Base-by-base conservation (phyloP, 208 protist genomes). In the Leishmania gerbilli region DNA sequence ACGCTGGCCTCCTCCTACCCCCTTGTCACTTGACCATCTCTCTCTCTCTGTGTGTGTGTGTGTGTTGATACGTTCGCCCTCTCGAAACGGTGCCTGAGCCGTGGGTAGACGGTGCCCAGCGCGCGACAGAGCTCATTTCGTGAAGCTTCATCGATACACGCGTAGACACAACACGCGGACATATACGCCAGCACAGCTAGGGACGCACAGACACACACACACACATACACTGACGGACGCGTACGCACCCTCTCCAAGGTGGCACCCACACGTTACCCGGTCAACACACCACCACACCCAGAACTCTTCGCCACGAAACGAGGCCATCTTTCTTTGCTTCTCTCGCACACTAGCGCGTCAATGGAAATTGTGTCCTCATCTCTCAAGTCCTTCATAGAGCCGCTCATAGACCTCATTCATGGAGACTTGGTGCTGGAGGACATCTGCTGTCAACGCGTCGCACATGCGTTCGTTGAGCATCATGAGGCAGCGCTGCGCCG, bases 351-450 rank as follows among this genome's bases (percentile, higher is more conserved):
- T 53, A 51, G 45, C 11, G 34, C 34, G 1, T 51, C 34, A 34
- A 82, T 71, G 71, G 55, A 82, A 31, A 60, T 79, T n/a, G 37
- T 64, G 45, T 62, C 82, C 40, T 62, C 34, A 4, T 21, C 74
- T 13, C 47, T 74, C 9, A 51, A 64, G 51, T 62, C 53, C 27
- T 42, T 94, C 8, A 47, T 94, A 31, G 87, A 89, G 76, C 82
- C 93, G 27, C 81, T 96, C 40, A 81, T 96, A 62, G 89, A 94
- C 71, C 37, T 94, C 49, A 93, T 94, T 13, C 84, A 94, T 65
- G 88, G 86, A 21, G 92, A 96, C 56, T 69, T 96, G 49, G 86
- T 93, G 31, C 69, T 83, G 7, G 74, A 55, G 1, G 92, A 96
- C 65, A 51, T 17, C 45, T 86, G 79, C 47, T 93, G 89, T 79